Evolutionary conservation across 2,329 filamentous ascomycete species (phyloP), one percentile per base, ranked within the genome.

Genomic region (Diaporthe sp.): DNA sequence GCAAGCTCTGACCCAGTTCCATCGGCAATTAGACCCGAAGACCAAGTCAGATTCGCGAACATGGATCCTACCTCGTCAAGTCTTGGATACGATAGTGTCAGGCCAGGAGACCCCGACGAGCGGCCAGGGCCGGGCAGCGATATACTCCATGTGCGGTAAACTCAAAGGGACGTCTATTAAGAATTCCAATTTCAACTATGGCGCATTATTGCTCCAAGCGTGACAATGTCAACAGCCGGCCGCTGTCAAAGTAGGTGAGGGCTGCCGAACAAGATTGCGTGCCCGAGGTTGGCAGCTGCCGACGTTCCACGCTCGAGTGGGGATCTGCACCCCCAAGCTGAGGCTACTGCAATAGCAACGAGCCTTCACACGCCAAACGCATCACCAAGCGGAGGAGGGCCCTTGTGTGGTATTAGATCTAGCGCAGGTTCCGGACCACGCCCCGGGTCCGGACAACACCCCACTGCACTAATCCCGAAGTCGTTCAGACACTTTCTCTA

Each of bases 341-440:
- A 28, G 64, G 33, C 64, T 67, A 52, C 64, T 54, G 47, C 47
- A 68, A 68, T 52, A 68, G 45, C 64, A 28, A 40, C 45, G 45
- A 13, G 64, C 33, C 47, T 68, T 68, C 64, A 68, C 64, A 68
- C 64, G 47, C 64, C 45, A 67, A 35, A 38, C 45, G 45, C 64
- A 67, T 67, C 64, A 38, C 42, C 64, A 68, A 30, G 64, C 64
- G 64, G 64, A 54, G 47, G 33, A 45, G 33, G 47, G 30, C 47
- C 64, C 25, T 38, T 38, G 30, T 54, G 64, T 35, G 30, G 64
- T 52, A 67, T 17, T 67, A 67, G 45, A 67, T 67, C 64, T 67
- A 52, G 64, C 45, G 61, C 61, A 52, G 45, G 22, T 52, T 38
- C 45, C 64, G 45, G 64, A 30, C 64, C 64, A 67, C 33, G 64